These are phyloP conservation scores for Hamigera avellanea DNA, from an alignment of 495 filamentous ascomycete genomes.

Conservation along the genomic window DNA sequence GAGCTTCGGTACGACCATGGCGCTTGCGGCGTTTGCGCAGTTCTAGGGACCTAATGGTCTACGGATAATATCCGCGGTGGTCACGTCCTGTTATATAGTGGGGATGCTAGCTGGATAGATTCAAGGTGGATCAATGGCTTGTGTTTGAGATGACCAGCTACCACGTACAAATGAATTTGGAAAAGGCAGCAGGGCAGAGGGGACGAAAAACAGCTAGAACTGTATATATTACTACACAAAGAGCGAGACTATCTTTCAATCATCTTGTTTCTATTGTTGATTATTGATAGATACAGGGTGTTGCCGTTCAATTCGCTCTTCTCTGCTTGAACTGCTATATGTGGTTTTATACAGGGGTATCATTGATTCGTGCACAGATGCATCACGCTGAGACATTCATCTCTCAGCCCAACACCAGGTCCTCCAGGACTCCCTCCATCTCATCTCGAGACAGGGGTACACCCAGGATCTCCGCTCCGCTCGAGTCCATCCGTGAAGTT, in stretches of 20 bases:
- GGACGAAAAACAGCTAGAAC: too few species aligned
- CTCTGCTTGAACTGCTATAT: neutral
- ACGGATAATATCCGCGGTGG: too few species aligned
- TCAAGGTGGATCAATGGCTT: too few species aligned
- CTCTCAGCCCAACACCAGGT: slow-evolving; percentile 43
- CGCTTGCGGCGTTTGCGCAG: slow-evolving; percentile 59
- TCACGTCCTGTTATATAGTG: too few species aligned
- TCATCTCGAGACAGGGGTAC: slow-evolving; percentile 83
- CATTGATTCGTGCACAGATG: slow-evolving; percentile 3
- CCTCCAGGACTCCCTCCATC: slow-evolving; percentile 80
- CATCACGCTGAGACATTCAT: neutral
- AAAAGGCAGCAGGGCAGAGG: too few species aligned
- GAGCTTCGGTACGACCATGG: slow-evolving; percentile 65
- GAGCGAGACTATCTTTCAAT: too few species aligned
- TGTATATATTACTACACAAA: too few species aligned
- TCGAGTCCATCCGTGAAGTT: slow-evolving; percentile 68
- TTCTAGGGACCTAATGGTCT: slow-evolving; percentile 24
- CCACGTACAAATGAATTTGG: too few species aligned
- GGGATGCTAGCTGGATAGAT: too few species aligned
- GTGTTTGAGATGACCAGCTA: too few species aligned
- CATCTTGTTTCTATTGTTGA: neutral
- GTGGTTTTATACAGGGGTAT: slow-evolving; percentile 4
- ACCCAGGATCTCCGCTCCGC: slow-evolving; percentile 74
- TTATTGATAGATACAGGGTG: too few species aligned
- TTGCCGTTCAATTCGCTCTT: too few species aligned